These are phyloP conservation scores for Psidium friedrichsthalianum DNA, from an alignment of 345 rosid genomes.

Conservation along the genomic window DNA sequence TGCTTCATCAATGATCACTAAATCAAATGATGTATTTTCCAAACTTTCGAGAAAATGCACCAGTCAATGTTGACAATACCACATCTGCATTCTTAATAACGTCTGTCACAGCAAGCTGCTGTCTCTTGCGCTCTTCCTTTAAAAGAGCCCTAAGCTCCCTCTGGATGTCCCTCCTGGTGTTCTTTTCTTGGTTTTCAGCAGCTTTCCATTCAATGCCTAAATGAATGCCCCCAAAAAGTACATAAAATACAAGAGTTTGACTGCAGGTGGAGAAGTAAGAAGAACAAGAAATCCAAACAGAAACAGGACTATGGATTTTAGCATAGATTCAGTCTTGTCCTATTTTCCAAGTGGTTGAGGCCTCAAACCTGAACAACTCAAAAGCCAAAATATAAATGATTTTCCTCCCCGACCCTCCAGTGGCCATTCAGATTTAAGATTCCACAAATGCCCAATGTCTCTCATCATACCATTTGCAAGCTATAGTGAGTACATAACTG, in stretches of 20 bases:
- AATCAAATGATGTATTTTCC: slow-evolving; percentile 59
- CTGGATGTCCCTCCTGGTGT: slow-evolving; percentile 73
- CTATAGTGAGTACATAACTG: background rate
- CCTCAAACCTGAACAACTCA: background rate
- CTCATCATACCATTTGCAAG: background rate
- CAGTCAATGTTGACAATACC: slow-evolving; percentile 79
- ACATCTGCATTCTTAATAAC: slow-evolving; percentile 82
- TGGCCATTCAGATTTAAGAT: background rate
- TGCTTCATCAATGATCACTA: slow-evolving; percentile 97
- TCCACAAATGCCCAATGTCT: background rate
- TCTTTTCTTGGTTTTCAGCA: slow-evolving; percentile 73
- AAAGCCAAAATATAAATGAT: background rate
- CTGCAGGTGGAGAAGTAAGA: background rate
- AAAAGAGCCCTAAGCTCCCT: slow-evolving; percentile 78
- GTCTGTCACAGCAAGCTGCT: slow-evolving; percentile 87
- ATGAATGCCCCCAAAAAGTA: background rate
- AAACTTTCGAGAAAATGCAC: slow-evolving; percentile 75
- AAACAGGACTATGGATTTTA: background rate
- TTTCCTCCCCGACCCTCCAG: background rate
- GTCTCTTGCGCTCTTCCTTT: slow-evolving; percentile 92
- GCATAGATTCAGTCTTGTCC: background rate
- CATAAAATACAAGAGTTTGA: background rate
- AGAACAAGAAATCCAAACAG: background rate
- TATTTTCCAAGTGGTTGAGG: background rate
- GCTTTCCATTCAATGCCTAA: slow-evolving; percentile 71